Base-by-base conservation (phyloP, 257 asterid species). In the Asclepias syriaca region DNA sequence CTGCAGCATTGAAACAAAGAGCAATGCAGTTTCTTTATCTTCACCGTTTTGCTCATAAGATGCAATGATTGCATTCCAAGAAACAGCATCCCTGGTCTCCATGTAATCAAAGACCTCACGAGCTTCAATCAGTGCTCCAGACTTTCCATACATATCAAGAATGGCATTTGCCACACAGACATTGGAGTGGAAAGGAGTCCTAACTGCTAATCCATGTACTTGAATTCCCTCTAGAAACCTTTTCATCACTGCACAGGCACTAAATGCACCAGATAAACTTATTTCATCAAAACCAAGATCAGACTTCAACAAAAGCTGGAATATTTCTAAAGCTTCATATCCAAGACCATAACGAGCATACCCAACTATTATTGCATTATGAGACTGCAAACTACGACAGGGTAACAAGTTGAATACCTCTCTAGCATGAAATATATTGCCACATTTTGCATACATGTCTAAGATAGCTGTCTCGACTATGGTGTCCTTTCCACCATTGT, bases 141-240 rank as follows among this genome's bases (percentile, higher is more conserved):
- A 92, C 81, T 90, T 90, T 68, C 97, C 98, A 69, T 92, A 90
- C 98, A 88, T 90, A 77, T 90, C 96, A 66, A 93, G 82, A 74
- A 84, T 78, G 68, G 97, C 95, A 83, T 93, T 93, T 13, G 83
- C 87, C 32, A 93, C 97, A 77, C 95, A 88, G 57, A 90, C 79
- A 73, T 76, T 86, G 40, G 78, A 74, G 49, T 45, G 56, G 49
- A 82, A 86, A 48, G 88, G 94, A 70, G 77, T 87, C 84, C 90
- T 93, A 22, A 67, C 64, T 37, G 91, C 93, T 76, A 90, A 75
- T 29, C 93, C 92, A 72, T 93, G 97, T 67, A 92, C 65, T 78
- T 90, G 97, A 69, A 63, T 78, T 56, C 97, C 98, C 81, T 72
- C 83, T 12, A 74, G 50, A 71, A 34, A 80, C 27, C 90, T 87